Evolutionary conservation across 2,329 filamentous ascomycete species (phyloP), one percentile per base, ranked within the genome.

Genomic region (Ophiostoma ulmi): DNA sequence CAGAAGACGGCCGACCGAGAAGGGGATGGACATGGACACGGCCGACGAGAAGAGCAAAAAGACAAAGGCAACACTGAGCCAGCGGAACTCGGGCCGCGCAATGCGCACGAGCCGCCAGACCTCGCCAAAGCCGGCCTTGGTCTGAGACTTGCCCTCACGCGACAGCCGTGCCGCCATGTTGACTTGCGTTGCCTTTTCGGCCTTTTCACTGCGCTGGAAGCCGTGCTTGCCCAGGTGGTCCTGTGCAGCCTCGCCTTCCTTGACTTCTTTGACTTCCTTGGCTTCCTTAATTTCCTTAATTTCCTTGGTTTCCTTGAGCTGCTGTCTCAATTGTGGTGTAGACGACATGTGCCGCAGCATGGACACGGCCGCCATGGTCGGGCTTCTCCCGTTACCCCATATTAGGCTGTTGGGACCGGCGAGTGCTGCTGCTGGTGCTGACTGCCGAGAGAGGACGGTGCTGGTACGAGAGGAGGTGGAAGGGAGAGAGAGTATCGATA

Each of bases 11-110:
- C 95, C 95, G 74, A 99, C 97, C 0, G 94, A 97, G 78, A 97
- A 97, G 1, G 95, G 95, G 72, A 99, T 92, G 1, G 93, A 94
- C 91, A 99, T 97, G 71, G 94, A 97, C 75, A 99, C 93, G 69
- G 89, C 87, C 4, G 94, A 98, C 20, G 94, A 97, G 73, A 97
- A 85, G 72, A 99, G 84, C 68, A 99, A 84, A 77, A 97, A 91
- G 70, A 91, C 79, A 78, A 98, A 94, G 3, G 96, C 96, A 74
- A 91, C 80, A 7, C 84, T 85, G 20, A 99, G 87, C 80, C 91
- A 91, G 77, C 85, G 90, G 39, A 91, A 81, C 81, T 99, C 95
- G 2, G 94, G 94, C 70, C 87, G 86, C 14, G 95, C 95, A 77
- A 99, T 95, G 80, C 90, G 93, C 78, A 99, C 85, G 76, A 99